These are phyloP conservation scores for Trichoderma arundinaceum DNA, from an alignment of 2,329 filamentous ascomycete genomes.

Conservation along the genomic window DNA sequence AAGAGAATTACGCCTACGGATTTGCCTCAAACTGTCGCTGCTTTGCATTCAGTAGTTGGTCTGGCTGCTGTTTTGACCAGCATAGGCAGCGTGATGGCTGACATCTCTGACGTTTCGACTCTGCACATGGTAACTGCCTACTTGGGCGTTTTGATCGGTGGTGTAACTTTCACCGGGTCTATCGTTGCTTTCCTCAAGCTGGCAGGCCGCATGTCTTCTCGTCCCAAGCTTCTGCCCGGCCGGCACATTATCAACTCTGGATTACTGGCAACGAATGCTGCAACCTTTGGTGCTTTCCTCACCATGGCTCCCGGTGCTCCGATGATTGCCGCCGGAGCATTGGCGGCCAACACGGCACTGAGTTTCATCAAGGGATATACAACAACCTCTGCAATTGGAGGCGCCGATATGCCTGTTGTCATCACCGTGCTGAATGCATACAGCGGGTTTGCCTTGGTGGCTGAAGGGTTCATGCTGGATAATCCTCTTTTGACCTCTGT, in stretches of 20 bases:
- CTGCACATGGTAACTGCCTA: slow-evolving; percentile 87
- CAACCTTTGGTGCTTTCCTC: slow-evolving; percentile 83
- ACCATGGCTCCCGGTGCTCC: slow-evolving; percentile 82
- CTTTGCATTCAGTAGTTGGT: slow-evolving; percentile 87
- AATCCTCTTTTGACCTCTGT: slow-evolving; percentile 85
- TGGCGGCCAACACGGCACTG: slow-evolving; percentile 76
- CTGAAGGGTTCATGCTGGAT: slow-evolving; percentile 90
- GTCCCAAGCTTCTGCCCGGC: slow-evolving; percentile 73
- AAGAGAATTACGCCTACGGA: slow-evolving; percentile 87
- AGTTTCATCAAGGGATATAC: slow-evolving; percentile 88
- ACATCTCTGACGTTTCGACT: slow-evolving; percentile 72
- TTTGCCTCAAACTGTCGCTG: slow-evolving; percentile 86
- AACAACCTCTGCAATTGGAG: slow-evolving; percentile 85
- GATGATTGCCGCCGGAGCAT: slow-evolving; percentile 75
- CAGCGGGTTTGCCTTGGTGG: slow-evolving; percentile 86
- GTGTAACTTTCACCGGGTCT: slow-evolving; percentile 89
- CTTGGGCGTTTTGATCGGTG: slow-evolving; percentile 82
- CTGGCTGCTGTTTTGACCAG: slow-evolving; percentile 87
- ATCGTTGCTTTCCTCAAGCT: slow-evolving; percentile 90
- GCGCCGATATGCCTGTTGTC: slow-evolving; percentile 92
- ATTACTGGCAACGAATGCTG: slow-evolving; percentile 75
- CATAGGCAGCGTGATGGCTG: slow-evolving; percentile 82
- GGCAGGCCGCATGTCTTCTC: slow-evolving; percentile 79
- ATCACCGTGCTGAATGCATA: slow-evolving; percentile 92
- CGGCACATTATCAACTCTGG: slow-evolving; percentile 76